A percentile compares a stretch with the other conserved stretches of the same genome.
Conservation (phyloP, 2,329 filamentous ascomycete genomes). For the Xylariaceae sp. region DNA sequence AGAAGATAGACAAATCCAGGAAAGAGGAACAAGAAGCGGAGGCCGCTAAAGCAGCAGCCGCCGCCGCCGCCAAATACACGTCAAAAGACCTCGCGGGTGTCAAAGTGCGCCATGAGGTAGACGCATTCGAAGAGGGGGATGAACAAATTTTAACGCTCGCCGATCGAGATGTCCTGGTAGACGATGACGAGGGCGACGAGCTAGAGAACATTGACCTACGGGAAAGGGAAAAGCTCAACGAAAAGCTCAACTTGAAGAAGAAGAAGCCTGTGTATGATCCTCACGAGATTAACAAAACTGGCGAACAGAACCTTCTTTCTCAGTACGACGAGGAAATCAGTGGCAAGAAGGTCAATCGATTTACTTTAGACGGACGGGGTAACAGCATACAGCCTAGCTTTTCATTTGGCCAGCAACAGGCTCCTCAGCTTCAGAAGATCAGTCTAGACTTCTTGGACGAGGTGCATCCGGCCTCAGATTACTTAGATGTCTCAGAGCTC, state of each 20-base stretch:
- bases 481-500: slow-evolving; percentile 82
- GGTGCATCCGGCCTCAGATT: slow-evolving; percentile 79
- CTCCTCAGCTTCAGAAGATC: slow-evolving; percentile 73
- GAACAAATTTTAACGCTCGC: slow-evolving; percentile 96
- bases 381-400: slow-evolving; percentile 69
- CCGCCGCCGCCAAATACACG: slow-evolving; percentile 74
- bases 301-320: slow-evolving; percentile 72
- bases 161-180: slow-evolving; percentile 80
- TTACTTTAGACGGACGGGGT: slow-evolving; percentile 83
- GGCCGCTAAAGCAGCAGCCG: slow-evolving; percentile 72
- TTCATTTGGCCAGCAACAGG: slow-evolving; percentile 58
- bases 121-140: slow-evolving; percentile 79
- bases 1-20: slow-evolving; percentile 82
- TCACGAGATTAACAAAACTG: slow-evolving; percentile 71
- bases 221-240: slow-evolving; percentile 74
- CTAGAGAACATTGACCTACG: slow-evolving; percentile 78
- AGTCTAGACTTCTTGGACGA: slow-evolving; percentile 71
- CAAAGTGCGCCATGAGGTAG: slow-evolving; percentile 87
- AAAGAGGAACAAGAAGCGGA: slow-evolving; percentile 77
- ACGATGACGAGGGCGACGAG: slow-evolving; percentile 87
- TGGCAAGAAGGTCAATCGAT: slow-evolving; percentile 86
- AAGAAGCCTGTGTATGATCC: slow-evolving; percentile 90
- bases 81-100: slow-evolving; percentile 87
- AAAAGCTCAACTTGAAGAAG: slow-evolving; percentile 87
- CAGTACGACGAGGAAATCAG: slow-evolving; percentile 97